Base-by-base conservation (phyloP, 257 asterid genomes). In the Echites panduratus region DNA sequence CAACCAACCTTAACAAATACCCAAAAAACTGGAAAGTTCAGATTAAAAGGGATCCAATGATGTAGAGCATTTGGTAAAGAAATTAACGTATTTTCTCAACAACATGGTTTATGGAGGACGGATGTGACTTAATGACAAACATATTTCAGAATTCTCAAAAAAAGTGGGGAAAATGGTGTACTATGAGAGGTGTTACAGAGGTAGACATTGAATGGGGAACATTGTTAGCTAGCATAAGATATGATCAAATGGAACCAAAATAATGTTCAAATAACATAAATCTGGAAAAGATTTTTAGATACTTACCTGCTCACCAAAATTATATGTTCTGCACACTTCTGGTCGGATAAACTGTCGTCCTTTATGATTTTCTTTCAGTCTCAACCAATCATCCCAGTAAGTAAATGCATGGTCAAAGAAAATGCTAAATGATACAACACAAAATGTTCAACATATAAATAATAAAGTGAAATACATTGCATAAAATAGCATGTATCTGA, bases 321-420 rank as follows among this genome's bases (percentile, higher is more conserved):
- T 95, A 79, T 92, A 95, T 50, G 99, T 92, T 82, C 99, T 87
- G 86, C 99, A 95, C 73, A 95, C 95, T 90, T 95, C 99, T n/a
- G 99, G 98, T 65, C 96, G 96, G 78, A 95, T 84, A 82, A 92
- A 95, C 72, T 95, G 99, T 22, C 96, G 81, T 67, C 97, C 98
- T 87, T 64, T 78, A 88, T 80, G 99, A 70, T 92, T 95, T 81
- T 89, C 97, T 82, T 89, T 86, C 76, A 89, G 87, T 57, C 99
- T 86, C 87, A 95, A 75, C 99, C 99, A 95, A 86, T 95, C 99
- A 83, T 95, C 99, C 98, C 99, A 95, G 85, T 95, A 95, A 85
- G 99, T 90, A 81, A 84, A 77, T 77, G 27, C 64, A 81, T 80
- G 80, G 98, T 95, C 87, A 95, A 80, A 90, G 99, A 84, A 91